Conservation (phyloP, 768 basidiomycete species). For the Termitomyces sp. region DNA sequence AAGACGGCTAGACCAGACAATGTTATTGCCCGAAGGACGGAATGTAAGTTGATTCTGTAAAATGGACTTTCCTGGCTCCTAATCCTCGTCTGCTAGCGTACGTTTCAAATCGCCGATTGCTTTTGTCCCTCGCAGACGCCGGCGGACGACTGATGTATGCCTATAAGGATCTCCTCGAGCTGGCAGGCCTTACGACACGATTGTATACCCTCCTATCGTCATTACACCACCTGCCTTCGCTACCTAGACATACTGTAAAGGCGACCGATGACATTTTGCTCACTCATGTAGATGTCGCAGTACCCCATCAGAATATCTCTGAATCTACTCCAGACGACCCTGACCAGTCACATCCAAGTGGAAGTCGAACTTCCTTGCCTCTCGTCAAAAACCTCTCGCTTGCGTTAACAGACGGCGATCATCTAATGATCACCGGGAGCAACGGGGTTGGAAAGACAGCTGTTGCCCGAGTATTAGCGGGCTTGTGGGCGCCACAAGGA, state of each 20-base stretch:
- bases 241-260: constrained; percentile 35
- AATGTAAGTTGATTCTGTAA: constrained; percentile 29
- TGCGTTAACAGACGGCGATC: constrained; percentile 66
- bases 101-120: constrained; percentile 87
- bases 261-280: constrained; percentile 54
- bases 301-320: constrained; percentile 36
- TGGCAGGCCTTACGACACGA: constrained; percentile 91
- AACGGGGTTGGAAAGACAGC: constrained; percentile 93
- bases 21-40: constrained; percentile 44
- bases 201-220: constrained; percentile 87
- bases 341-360: not conserved
- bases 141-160: constrained; percentile 96
- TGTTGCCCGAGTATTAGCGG: constrained; percentile 84
- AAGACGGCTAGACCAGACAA: constrained; percentile 25
- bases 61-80: not conserved
- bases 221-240: constrained; percentile 65
- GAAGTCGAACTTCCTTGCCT: constrained; percentile 29
- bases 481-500: constrained; percentile 74
- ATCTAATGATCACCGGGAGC: constrained; percentile 90
- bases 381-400: constrained; percentile 73
- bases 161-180: constrained; percentile 90
- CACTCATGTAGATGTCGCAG: constrained; percentile 64
- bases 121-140: constrained; percentile 94
- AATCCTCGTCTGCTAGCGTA: constrained; percentile 45
- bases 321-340: not conserved